Evolutionary conservation across 2,329 filamentous ascomycete species (phyloP), one percentile per base, ranked within the genome.

Genomic region (Penicillium freii): DNA sequence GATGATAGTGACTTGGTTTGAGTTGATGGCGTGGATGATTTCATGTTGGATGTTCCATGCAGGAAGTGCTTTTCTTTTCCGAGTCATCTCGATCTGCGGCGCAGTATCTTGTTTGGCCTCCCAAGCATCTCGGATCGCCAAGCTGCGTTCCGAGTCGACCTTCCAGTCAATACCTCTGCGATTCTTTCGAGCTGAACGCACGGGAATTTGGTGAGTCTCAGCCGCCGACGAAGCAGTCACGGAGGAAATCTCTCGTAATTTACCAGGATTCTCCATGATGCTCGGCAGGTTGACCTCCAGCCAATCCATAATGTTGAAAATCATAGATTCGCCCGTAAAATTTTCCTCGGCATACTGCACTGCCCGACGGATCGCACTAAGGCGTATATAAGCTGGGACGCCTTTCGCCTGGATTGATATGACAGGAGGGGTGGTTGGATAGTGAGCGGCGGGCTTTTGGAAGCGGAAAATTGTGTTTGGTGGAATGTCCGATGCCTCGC

Each of bases 281-380:
- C 77, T 77, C 57, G 91, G 88, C 61, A 96, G 86, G 63, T 92
- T 87, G 62, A 89, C 85, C 71, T 97, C 92, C 4, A 97, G 77
- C 92, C 93, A 97, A 75, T 96, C 92, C 51, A 93, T 83, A 13
- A 96, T 82, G 63, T 90, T 90, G 74, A 92, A 97, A 13, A 97
- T 84, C 88, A 96, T 96, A 39, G 91, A 90, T 69, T 95, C 91
- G 25, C 91, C 93, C 15, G 87, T 77, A 31, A 96, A 81, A 29
- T 86, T 85, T 49, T 87, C 82, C 49, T 85, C 79, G 2, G 92
- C 87, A 69, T 93, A 86, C 5, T 84, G 80, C 5, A 97, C 78
- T 1, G 88, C 86, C 73, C 89, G 87, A 65, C 90, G 88, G 66
- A 94, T 85, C 38, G 96, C 87, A 68, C 92, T 96, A 11, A 99